These are phyloP conservation scores for Yamadazyma friedrichii DNA, from an alignment of 1,139 yeast species.

Conservation along the genomic window DNA sequence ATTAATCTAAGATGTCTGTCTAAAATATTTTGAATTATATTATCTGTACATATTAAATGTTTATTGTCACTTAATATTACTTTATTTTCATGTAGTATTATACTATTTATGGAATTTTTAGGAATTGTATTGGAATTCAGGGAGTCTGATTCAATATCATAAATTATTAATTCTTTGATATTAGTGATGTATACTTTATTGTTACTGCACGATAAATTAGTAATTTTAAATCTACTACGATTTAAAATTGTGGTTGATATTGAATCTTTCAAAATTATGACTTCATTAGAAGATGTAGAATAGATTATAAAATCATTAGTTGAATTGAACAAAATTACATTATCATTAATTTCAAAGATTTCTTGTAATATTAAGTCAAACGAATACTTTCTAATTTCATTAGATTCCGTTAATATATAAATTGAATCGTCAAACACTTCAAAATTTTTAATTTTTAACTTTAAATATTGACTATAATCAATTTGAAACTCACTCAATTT, in stretches of 20 bases:
- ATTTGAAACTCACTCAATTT: slow-evolving; percentile 18
- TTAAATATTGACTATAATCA: slow-evolving; percentile 18
- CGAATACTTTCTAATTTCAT: slow-evolving; percentile 8
- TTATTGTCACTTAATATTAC: slow-evolving; percentile 24
- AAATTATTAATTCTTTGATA: not conserved
- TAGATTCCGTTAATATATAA: slow-evolving; percentile 18
- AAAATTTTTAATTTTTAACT: slow-evolving; percentile 31
- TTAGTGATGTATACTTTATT: slow-evolving; percentile 1
- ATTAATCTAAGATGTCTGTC: slow-evolving; percentile 1
- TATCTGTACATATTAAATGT: slow-evolving; percentile 18
- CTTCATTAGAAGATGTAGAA: slow-evolving; percentile 2
- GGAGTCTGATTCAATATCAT: not conserved
- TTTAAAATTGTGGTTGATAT: not conserved
- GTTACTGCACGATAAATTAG: slow-evolving; percentile 5
- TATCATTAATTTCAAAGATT: not conserved
- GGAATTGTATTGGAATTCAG: not conserved
- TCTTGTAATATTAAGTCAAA: not conserved
- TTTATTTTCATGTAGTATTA: slow-evolving; percentile 1
- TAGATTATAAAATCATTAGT: not conserved
- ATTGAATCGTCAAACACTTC: slow-evolving; percentile 20
- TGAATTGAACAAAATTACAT: not conserved
- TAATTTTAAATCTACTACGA: slow-evolving; percentile 12
- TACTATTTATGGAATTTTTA: slow-evolving; percentile 1
- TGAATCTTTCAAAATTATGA: not conserved
- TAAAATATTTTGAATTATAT: not conserved